Evolutionary conservation across 2,329 filamentous ascomycete genomes (phyloP).

Genomic region (Penicillium sp.): DNA sequence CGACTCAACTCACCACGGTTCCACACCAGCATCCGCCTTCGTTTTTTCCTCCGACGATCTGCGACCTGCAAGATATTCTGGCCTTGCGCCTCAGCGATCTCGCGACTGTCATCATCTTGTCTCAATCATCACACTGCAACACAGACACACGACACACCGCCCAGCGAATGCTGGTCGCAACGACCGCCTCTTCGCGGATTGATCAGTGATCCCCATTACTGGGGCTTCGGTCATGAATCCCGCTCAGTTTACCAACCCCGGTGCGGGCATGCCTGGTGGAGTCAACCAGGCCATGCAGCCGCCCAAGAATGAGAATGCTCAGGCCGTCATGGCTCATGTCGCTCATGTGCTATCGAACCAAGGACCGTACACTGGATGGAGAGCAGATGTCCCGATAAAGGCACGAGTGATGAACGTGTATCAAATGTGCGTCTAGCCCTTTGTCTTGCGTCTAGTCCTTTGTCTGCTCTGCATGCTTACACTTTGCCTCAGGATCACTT

Average conservation of each 20-base stretch:
- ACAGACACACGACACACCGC: not conserved
- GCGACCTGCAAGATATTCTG: slow-evolving; percentile 11
- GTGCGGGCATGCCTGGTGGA: slow-evolving; percentile 32
- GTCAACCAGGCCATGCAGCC: slow-evolving; percentile 33
- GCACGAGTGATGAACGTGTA: slow-evolving; percentile 41
- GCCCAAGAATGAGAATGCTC: slow-evolving; percentile 33
- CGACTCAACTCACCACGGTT: slow-evolving; percentile 21
- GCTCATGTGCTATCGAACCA: slow-evolving; percentile 38
- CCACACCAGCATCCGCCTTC: slow-evolving; percentile 17
- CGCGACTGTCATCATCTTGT: slow-evolving; percentile 2
- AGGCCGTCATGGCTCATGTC: slow-evolving; percentile 38
- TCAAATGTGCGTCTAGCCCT: slow-evolving; percentile 37
- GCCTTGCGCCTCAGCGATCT: slow-evolving; percentile 7
- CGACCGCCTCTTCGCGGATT: slow-evolving; percentile 28
- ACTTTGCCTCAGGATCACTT: slow-evolving; percentile 37
- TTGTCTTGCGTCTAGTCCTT: slow-evolving; percentile 6
- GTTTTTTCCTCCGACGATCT: slow-evolving; percentile 18
- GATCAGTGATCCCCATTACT: slow-evolving; percentile 35
- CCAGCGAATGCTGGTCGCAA: slow-evolving; percentile 37
- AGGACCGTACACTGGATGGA: slow-evolving; percentile 44
- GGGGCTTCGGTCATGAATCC: slow-evolving; percentile 43
- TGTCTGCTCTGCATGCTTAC: slow-evolving; percentile 6
- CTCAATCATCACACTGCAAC: not conserved
- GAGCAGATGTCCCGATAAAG: slow-evolving; percentile 37
- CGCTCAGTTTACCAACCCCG: slow-evolving; percentile 36